These are phyloP conservation scores for Ogataea pini DNA, from an alignment of 805 yeast genomes.

Conservation along the genomic window DNA sequence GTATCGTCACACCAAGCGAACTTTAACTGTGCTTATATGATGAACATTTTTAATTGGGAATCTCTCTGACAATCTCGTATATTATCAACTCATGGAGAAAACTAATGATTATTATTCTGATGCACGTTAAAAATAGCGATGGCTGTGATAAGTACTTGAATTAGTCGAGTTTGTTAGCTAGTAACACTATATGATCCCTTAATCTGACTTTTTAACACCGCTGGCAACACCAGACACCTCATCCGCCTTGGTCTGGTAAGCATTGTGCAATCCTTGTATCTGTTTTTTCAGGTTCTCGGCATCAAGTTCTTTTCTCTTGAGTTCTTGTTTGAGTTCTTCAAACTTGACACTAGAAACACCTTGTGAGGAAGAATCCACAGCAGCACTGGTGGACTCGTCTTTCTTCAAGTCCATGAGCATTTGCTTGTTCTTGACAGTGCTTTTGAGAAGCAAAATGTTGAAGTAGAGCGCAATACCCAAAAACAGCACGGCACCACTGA, in stretches of 20 bases:
- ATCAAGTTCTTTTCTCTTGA: constrained; percentile 23
- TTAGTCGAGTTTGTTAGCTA: too few relatives aligned
- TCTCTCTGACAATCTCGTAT: constrained; percentile 36
- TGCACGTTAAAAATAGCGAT: background rate
- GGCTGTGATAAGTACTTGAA: background rate
- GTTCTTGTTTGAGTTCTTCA: constrained; percentile 21
- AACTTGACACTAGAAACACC: constrained; percentile 32
- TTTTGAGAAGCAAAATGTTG: constrained; percentile 43
- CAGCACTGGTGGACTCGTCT: constrained; percentile 42
- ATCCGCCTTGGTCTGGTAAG: constrained; percentile 42
- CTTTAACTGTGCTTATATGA: constrained; percentile 19
- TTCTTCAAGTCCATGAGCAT: constrained; percentile 20
- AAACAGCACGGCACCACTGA: constrained; percentile 55
- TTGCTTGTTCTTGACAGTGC: constrained; percentile 42
- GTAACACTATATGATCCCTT: too few relatives aligned
- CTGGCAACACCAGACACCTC: background rate
- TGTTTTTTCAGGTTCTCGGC: constrained; percentile 43
- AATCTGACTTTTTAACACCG: constrained; percentile 10
- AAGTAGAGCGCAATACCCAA: constrained; percentile 47
- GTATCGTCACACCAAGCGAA: background rate
- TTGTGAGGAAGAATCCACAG: constrained; percentile 27
- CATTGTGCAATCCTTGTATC: constrained; percentile 41
- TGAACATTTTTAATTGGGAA: constrained; percentile 35
- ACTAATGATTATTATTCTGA: constrained; percentile 24
- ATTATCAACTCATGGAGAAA: constrained; percentile 30